Percentiles rank a stretch among this genome's conserved stretches.
phyloP scores from a whole-genome alignment of 2,329 filamentous ascomycete species.

The Ceratocystis harringtonii region DNA sequence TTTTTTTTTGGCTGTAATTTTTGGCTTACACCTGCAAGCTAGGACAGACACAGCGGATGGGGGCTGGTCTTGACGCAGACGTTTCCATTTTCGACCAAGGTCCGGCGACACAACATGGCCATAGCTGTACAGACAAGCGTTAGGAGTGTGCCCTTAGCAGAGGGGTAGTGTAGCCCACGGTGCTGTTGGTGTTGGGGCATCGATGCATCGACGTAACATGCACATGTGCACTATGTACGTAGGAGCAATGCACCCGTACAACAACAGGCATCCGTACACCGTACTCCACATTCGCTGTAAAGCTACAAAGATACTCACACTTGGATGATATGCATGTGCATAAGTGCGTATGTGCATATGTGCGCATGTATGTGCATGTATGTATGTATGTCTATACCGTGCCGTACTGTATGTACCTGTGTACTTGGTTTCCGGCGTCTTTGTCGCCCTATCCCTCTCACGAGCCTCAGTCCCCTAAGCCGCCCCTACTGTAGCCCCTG shows the following conservation, averaged over 20 bases:
- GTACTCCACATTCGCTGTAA: too few relatives aligned
- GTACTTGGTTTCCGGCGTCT: background rate
- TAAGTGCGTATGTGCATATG: too few relatives aligned
- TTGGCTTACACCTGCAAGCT: background rate
- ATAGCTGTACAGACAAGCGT: background rate
- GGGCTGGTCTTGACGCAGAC: background rate
- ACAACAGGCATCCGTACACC: too few relatives aligned
- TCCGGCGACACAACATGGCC: background rate
- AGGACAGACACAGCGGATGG: slow-evolving; percentile 19
- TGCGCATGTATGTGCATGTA: too few relatives aligned
- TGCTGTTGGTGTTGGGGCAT: background rate
- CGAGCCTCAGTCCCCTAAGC: background rate
- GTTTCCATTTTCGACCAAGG: background rate
- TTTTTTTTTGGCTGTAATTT: background rate
- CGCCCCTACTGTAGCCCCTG: background rate
- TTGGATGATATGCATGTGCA: too few relatives aligned
- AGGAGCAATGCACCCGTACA: too few relatives aligned
- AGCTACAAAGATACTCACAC: too few relatives aligned
- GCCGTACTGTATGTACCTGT: background rate
- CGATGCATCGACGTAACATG: background rate
- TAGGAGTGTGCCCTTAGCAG: background rate
- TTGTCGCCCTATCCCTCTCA: too few relatives aligned
- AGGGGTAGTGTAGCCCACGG: background rate
- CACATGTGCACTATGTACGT: background rate
- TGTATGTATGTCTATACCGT: too few relatives aligned